phyloP scores from a whole-genome alignment of 164 flowering plant genomes.

The Piper longum region DNA sequence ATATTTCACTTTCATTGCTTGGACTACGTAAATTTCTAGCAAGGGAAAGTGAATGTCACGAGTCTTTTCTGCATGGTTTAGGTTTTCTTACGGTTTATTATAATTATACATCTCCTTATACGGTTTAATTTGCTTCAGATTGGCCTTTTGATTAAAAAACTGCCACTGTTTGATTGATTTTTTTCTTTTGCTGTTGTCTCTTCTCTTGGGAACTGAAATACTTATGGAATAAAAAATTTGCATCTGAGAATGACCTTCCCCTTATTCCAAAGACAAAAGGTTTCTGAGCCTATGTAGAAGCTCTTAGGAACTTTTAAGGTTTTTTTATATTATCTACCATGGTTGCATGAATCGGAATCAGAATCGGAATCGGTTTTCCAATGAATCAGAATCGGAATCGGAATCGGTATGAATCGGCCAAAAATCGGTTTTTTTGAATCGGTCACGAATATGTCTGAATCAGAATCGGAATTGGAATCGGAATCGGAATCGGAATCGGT shows the following conservation, averaged over 20 bases:
- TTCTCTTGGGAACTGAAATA: constrained; percentile 69
- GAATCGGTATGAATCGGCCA: too few relatives aligned
- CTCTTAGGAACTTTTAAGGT: constrained; percentile 50
- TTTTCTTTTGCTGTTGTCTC: background rate
- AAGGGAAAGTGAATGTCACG: too few relatives aligned
- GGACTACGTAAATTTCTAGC: too few relatives aligned
- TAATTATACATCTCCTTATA: too few relatives aligned
- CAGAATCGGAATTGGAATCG: too few relatives aligned
- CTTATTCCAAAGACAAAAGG: constrained; percentile 85
- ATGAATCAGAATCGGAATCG: too few relatives aligned
- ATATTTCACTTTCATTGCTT: too few relatives aligned
- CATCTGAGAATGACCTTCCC: constrained; percentile 69
- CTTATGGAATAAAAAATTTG: constrained; percentile 47
- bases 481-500: too few relatives aligned
- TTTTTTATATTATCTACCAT: constrained; percentile 18
- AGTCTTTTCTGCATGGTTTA: background rate
- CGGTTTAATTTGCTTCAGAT: background rate
- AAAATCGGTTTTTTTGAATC: too few relatives aligned
- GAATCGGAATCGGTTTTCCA: too few relatives aligned
- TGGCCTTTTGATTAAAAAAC: background rate
- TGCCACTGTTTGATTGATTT: background rate
- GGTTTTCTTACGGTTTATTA: too few relatives aligned
- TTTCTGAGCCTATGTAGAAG: constrained; percentile 51
- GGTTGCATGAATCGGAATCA: background rate
- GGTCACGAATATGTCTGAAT: too few relatives aligned